phyloP scores from a whole-genome alignment of 352 stramenopile species.

The Phytophthora vignae region DNA sequence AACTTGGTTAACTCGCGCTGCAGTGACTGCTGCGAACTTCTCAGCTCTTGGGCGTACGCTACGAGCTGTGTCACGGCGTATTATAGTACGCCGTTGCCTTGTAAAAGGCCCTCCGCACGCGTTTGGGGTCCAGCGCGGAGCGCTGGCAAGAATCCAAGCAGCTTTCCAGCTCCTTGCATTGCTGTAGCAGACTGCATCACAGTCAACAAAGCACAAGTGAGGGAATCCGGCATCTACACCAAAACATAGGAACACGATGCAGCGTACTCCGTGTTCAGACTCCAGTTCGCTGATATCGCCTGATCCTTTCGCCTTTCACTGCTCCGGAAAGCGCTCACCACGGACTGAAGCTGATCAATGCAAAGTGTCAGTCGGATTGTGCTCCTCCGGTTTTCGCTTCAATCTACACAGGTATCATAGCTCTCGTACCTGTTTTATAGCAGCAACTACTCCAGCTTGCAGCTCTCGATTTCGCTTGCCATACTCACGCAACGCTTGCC shows the following conservation, averaged over 20 bases:
- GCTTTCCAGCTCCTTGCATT: conserved; percentile 62
- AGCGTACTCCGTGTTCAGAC: conserved; percentile 64
- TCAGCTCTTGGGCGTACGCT: conserved; percentile 63
- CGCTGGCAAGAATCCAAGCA: conserved; percentile 54
- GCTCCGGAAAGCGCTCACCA: conserved; percentile 45
- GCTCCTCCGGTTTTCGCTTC: too few relatives aligned
- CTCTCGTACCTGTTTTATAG: conserved; percentile 46
- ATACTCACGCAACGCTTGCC: conserved; percentile 60
- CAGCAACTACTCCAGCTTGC: conserved; percentile 45
- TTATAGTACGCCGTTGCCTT: conserved; percentile 60
- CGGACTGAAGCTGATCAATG: conserved; percentile 35
- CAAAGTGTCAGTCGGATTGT: neutral
- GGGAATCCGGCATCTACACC: too few relatives aligned
- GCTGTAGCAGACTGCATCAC: conserved; percentile 48
- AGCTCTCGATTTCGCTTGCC: conserved; percentile 61
- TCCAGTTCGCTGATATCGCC: conserved; percentile 34
- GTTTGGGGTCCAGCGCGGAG: conserved; percentile 39
- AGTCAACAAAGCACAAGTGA: neutral
- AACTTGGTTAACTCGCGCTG: conserved; percentile 59
- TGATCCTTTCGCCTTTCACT: conserved; percentile 54
- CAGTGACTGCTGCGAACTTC: conserved; percentile 52
- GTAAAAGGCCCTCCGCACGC: conserved; percentile 47
- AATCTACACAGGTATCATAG: neutral
- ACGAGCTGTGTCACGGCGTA: conserved; percentile 59
- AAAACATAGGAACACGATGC: neutral